Conservation (phyloP, 208 protist genomes). For the Leishmania guyanensis region DNA sequence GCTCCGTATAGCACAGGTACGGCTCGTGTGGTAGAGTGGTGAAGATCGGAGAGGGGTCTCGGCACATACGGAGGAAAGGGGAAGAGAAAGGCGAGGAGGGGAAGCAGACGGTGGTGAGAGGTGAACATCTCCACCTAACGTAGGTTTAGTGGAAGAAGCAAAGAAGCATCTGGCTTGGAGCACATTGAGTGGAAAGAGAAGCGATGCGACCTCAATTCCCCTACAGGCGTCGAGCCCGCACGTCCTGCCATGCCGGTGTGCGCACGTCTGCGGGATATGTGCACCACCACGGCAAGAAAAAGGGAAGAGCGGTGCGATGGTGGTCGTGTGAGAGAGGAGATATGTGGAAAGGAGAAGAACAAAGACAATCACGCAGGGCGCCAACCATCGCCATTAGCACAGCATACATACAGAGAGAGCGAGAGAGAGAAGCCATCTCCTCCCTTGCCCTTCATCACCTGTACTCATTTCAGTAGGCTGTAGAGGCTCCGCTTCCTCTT, state of each 20-base stretch:
- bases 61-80: background rate
- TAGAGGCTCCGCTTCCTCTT: background rate
- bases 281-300: background rate
- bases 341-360: background rate
- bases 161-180: background rate
- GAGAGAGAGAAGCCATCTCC: background rate
- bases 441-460: background rate
- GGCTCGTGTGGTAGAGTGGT: background rate
- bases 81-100: background rate
- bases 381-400: background rate
- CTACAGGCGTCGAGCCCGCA: background rate
- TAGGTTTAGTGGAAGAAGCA: background rate
- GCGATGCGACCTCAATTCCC: too few species aligned
- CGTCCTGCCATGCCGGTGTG: too few species aligned
- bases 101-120: background rate
- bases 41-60: background rate
- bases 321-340: background rate
- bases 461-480: background rate
- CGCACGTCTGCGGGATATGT: background rate
- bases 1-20: background rate
- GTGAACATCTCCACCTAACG: background rate
- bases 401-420: background rate
- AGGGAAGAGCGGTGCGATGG: background rate
- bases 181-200: background rate
- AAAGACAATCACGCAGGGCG: background rate